Evolutionary conservation across 306 rosid genomes (phyloP).

Genomic region (Quercus aquifolioides): DNA sequence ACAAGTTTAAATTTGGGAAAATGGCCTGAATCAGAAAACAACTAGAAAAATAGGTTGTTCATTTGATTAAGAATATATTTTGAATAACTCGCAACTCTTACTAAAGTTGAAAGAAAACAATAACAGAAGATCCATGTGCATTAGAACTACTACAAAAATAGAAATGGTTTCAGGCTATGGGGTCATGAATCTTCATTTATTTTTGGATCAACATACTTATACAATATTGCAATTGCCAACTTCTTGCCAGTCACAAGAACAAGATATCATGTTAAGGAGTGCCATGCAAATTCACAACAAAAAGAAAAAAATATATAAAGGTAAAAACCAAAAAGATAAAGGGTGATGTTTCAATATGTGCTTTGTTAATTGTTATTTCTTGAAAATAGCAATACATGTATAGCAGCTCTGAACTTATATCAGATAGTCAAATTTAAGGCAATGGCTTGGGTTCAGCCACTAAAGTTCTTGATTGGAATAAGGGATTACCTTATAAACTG

Average conservation of each 20-base stretch:
- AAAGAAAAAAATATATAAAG: no score
- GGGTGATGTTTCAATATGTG: not conserved
- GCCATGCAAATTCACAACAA: not conserved
- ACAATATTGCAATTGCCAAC: not conserved
- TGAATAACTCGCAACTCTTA: not conserved
- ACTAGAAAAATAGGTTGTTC: not conserved
- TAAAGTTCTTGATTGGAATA: no score
- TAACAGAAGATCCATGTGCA: not conserved
- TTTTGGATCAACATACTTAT: not conserved
- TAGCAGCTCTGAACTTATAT: not conserved
- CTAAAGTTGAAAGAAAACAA: not conserved
- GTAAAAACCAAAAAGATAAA: not conserved
- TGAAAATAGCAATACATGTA: not conserved
- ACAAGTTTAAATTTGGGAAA: not conserved
- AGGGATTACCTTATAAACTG: no score
- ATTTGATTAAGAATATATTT: not conserved
- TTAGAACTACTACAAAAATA: not conserved
- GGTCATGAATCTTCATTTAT: not conserved
- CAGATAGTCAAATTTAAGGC: not conserved
- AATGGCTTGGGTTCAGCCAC: not conserved
- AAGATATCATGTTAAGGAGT: not conserved
- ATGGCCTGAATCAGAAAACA: not conserved
- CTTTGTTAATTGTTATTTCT: not conserved
- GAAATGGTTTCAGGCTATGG: not conserved
- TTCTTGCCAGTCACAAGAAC: not conserved